These are phyloP conservation scores for Lignosus rhinocerotis DNA, from an alignment of 1,284 basidiomycete genomes.

Conservation along the genomic window DNA sequence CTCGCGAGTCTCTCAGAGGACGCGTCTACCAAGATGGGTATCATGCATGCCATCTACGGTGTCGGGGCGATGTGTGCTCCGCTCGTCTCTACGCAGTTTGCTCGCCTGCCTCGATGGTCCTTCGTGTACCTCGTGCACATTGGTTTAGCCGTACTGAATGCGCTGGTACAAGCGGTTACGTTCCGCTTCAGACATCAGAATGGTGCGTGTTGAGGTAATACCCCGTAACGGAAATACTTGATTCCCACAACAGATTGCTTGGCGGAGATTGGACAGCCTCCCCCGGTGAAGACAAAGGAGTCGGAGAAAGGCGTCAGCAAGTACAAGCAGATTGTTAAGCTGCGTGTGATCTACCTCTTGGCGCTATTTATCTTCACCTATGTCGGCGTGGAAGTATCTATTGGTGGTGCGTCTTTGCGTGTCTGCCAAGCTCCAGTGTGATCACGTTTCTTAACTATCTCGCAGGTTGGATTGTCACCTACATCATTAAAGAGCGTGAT, in stretches of 20 bases:
- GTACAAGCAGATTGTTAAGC: constrained; percentile 39
- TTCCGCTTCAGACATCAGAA: constrained; percentile 59
- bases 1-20: constrained; percentile 49
- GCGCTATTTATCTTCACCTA: constrained; percentile 47
- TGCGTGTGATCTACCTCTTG: constrained; percentile 41
- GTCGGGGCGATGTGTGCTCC: constrained; percentile 60
- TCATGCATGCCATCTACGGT: constrained; percentile 53
- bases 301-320: constrained; percentile 31
- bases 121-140: constrained; percentile 65
- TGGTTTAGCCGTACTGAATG: constrained; percentile 50
- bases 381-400: constrained; percentile 48
- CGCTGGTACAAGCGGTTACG: constrained; percentile 41
- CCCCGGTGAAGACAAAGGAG: constrained; percentile 26
- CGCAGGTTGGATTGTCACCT: constrained; percentile 54
- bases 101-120: constrained; percentile 51
- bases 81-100: constrained; percentile 63
- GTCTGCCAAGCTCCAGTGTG: background rate
- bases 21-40: constrained; percentile 55
- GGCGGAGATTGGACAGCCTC: constrained; percentile 33
- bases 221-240: background rate
- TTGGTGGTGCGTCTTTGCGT: constrained; percentile 36
- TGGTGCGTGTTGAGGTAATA: constrained; percentile 33
- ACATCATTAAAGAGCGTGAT: constrained; percentile 41
- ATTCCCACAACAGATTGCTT: constrained; percentile 30
- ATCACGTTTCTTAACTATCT: background rate